These are phyloP conservation scores for Hymenoscyphus fructigenus DNA, from an alignment of 2,329 filamentous ascomycete genomes.

Conservation along the genomic window DNA sequence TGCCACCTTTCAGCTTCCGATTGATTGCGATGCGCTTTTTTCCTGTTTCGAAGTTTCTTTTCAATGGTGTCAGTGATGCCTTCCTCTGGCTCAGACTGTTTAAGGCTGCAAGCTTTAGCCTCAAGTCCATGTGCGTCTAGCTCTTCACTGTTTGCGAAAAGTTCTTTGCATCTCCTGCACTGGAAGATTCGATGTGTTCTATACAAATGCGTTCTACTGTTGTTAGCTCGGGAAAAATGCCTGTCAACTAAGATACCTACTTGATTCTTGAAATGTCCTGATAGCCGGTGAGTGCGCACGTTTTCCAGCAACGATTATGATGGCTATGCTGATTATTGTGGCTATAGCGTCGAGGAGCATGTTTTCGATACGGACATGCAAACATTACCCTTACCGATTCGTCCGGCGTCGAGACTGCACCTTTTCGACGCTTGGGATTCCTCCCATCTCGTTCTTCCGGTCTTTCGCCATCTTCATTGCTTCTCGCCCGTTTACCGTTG, in stretches of 20 bases:
- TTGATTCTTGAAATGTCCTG: neutral
- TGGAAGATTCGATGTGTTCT: neutral
- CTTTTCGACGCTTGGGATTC: neutral
- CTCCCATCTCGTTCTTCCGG: neutral
- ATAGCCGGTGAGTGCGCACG: neutral
- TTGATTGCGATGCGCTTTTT: neutral
- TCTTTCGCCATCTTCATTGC: neutral
- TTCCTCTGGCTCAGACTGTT: neutral
- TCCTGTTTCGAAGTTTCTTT: slow-evolving; percentile 5
- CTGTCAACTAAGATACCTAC: neutral
- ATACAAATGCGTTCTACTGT: neutral
- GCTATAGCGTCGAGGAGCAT: neutral
- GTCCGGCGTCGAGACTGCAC: neutral
- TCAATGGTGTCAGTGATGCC: neutral
- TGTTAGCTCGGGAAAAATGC: neutral
- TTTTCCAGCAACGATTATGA: too few relatives aligned
- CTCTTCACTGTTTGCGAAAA: neutral
- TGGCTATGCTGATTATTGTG: neutral
- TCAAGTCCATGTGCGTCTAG: neutral
- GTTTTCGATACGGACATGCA: slow-evolving; percentile 1
- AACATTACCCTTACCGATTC: neutral
- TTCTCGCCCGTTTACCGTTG: neutral
- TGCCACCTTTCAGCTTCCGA: neutral
- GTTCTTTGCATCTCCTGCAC: neutral
- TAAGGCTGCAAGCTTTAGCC: neutral